Evolutionary conservation across 495 filamentous ascomycete species (phyloP).

Genomic region (Penicillium cinerascens): DNA sequence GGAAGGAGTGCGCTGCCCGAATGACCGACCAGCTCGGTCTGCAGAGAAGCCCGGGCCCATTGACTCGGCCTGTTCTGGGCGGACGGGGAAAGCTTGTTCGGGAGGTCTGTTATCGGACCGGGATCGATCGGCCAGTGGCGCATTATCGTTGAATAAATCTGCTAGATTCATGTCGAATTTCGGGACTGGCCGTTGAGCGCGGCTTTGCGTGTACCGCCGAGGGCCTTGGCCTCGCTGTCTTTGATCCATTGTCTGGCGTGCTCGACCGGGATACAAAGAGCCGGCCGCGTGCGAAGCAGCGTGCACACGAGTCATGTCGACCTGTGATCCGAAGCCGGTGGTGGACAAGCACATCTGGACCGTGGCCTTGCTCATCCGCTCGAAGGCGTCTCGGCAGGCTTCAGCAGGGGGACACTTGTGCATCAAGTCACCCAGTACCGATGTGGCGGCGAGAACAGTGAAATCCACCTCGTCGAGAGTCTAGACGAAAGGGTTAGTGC

Average conservation of each 20-base stretch:
- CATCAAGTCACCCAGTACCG: constrained; percentile 72
- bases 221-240: constrained; percentile 24
- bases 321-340: constrained; percentile 68
- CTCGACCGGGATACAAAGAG: constrained; percentile 19
- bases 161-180: constrained; percentile 65
- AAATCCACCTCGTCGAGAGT: constrained; percentile 95
- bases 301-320: constrained; percentile 29
- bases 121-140: constrained; percentile 25
- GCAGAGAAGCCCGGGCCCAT: constrained; percentile 22
- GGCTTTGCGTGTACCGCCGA: constrained; percentile 27
- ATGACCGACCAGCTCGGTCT: constrained; percentile 26
- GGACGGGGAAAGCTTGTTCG: constrained; percentile 18
- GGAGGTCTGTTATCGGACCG: constrained; percentile 13
- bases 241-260: constrained; percentile 26
- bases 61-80: constrained; percentile 27
- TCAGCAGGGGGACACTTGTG: constrained; percentile 78
- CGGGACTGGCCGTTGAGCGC: constrained; percentile 42
- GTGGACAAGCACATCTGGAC: constrained; percentile 86
- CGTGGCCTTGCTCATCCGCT: constrained; percentile 91
- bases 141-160: constrained; percentile 43
- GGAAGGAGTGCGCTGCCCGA: constrained; percentile 32
- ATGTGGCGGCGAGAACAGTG: constrained; percentile 90
- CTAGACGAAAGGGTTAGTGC: constrained; percentile 36
- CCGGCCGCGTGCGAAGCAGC: constrained; percentile 14
- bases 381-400: constrained; percentile 89